Evolutionary conservation across 306 rosid species (phyloP), one percentile per base, ranked within the genome.

Genomic region (Sphenostylis stenocarpa): DNA sequence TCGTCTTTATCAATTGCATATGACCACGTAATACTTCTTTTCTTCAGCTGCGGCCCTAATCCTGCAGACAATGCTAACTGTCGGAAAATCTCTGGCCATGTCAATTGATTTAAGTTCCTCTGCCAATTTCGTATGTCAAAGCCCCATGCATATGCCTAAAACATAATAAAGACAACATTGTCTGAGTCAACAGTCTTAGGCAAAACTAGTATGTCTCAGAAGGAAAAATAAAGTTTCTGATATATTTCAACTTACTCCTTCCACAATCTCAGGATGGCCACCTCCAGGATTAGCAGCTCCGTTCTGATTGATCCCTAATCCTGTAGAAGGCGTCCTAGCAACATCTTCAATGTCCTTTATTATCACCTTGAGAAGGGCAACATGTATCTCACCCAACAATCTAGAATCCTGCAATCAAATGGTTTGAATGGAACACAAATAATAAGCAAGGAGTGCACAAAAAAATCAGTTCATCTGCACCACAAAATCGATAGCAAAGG

Each of bases 261-360:
- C 99, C 57, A 96, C 98, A 82, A 96, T 91, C 77, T 96, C 94
- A 33, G 94, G 98, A 85, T 96, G 99, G 56, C 99, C 99, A 68
- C 97, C 99, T 56, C 96, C 97, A 76, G 96, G 91, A 83, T 92
- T 89, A 79, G 97, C 97, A 78, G 90, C 91, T 73, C 97, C 97
- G 71, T 89, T 92, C 80, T 95, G 99, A 84, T 86, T 92, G 67
- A 83, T 24, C 72, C 97, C 98, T 62, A 95, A 77, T 75, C 97
- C 99, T 58, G 88, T 73, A 74, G 91, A 87, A 56, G 98, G 99
- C 63, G 97, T 92, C 84, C 99, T 89, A 52, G 99, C 97, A 86
- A 96, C 99, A 89, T 96, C 98, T 86, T 92, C 99, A 52, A 96
- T 92, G 81, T 96, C 99, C 86, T 96, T 96, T 79, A 96, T 89